Evolutionary conservation across 257 asterid genomes (phyloP).

Genomic region (Thymus mandschuricus): DNA sequence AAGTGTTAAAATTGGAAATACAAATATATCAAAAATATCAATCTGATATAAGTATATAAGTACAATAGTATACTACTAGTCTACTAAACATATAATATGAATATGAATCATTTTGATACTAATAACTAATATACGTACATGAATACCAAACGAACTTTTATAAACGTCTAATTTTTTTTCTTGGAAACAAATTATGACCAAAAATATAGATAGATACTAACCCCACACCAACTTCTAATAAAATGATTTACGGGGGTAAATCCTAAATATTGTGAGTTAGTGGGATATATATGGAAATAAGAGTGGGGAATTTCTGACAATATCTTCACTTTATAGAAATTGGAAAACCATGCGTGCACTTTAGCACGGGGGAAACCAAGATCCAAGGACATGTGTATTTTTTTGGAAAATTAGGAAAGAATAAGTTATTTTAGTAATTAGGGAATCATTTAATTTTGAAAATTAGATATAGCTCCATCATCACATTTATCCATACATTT

Average conservation of each 20-base stretch:
- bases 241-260: no score
- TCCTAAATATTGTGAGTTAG: constrained; percentile 10
- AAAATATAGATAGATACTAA: neutral
- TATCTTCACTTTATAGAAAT: constrained; percentile 9
- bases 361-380: constrained; percentile 18
- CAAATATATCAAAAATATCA: no score
- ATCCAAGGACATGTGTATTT: constrained; percentile 16
- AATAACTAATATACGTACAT: no score
- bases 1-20: no score
- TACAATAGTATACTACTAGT: no score
- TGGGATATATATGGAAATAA: constrained; percentile 30
- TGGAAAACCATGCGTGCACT: constrained; percentile 35
- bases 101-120: no score
- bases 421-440: constrained; percentile 18
- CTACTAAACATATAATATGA: no score
- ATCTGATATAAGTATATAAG: no score
- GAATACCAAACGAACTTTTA: no score
- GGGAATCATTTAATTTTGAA: constrained; percentile 24
- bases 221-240: constrained; percentile 9
- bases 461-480: constrained; percentile 16
- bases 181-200: constrained; percentile 10
- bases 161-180: no score
- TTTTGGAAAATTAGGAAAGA: neutral
- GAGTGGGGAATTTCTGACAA: constrained; percentile 31
- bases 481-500: constrained; percentile 17